phyloP scores from a whole-genome alignment of 2,329 filamentous ascomycete species.

The Apiospora pterosperma region DNA sequence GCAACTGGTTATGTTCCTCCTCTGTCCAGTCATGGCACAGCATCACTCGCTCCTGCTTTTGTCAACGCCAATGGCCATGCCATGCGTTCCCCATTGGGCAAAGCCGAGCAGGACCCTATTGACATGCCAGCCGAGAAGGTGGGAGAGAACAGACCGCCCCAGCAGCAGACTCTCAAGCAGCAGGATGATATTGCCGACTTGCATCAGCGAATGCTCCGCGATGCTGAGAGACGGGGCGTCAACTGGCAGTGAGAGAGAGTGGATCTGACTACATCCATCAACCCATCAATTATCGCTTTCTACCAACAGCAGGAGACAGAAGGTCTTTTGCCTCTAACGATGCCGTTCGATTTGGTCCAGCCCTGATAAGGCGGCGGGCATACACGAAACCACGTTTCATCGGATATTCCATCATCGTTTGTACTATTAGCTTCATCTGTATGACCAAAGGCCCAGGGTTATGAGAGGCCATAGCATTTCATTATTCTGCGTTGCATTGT shows the following conservation, averaged over 20 bases:
- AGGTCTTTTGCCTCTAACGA: background rate
- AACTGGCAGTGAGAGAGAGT: constrained; percentile 21
- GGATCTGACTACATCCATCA: background rate
- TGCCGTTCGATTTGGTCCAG: background rate
- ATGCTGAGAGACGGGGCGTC: constrained; percentile 27
- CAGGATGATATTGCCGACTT: constrained; percentile 26
- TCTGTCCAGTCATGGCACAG: constrained; percentile 49
- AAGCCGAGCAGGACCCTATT: constrained; percentile 16
- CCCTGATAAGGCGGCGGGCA: background rate
- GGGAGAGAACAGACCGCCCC: constrained; percentile 43
- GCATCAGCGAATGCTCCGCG: constrained; percentile 27
- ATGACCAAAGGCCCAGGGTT: constrained; percentile 13
- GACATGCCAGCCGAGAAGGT: constrained; percentile 30
- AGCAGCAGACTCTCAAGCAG: constrained; percentile 26
- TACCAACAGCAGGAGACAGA: background rate
- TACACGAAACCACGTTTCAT: constrained; percentile 12
- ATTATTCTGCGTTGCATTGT: constrained; percentile 10
- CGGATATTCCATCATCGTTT: constrained; percentile 22
- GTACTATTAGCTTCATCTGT: constrained; percentile 28
- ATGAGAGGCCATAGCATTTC: constrained; percentile 7
- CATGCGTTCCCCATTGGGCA: constrained; percentile 26
- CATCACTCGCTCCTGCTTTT: constrained; percentile 44
- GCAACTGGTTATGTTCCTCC: constrained; percentile 53
- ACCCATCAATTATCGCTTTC: background rate
- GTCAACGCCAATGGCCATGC: constrained; percentile 33